Percentiles rank a stretch among this genome's conserved stretches.
These are phyloP conservation scores for Mycena vitilis DNA, from an alignment of 768 basidiomycete genomes.

Conservation along the genomic window DNA sequence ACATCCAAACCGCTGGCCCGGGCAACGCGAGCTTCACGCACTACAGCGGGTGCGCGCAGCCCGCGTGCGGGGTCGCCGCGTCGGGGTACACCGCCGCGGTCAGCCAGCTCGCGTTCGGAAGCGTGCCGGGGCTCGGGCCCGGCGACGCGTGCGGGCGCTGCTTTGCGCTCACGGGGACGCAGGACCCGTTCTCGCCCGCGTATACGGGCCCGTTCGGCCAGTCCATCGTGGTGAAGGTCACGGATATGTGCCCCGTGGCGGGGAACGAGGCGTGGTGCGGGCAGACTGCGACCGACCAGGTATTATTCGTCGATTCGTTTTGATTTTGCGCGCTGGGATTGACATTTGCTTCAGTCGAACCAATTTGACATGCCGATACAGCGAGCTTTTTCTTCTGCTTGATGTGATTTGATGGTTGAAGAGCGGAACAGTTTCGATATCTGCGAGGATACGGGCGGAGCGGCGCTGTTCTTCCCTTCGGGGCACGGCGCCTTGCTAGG, in stretches of 20 bases:
- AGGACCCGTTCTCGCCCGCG: constrained; percentile 64
- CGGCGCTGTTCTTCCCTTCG: constrained; percentile 65
- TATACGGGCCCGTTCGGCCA: constrained; percentile 62
- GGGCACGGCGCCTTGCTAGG: constrained; percentile 68
- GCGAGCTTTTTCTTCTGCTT: constrained; percentile 48
- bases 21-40: constrained; percentile 68
- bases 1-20: constrained; percentile 60
- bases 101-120: constrained; percentile 67
- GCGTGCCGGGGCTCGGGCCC: constrained; percentile 59
- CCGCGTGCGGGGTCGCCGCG: constrained; percentile 65
- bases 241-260: constrained; percentile 57
- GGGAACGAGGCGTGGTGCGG: constrained; percentile 68
- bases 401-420: not conserved
- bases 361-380: constrained; percentile 60
- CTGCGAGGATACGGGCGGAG: constrained; percentile 67
- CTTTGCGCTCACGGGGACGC: constrained; percentile 62
- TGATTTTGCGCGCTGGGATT: too few species aligned
- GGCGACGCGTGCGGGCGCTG: constrained; percentile 75
- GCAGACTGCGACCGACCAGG: constrained; percentile 54
- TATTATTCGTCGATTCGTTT: not conserved
- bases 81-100: constrained; percentile 67
- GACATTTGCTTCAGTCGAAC: constrained; percentile 40
- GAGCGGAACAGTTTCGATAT: constrained; percentile 64
- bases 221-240: constrained; percentile 65
- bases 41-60: constrained; percentile 59